Base-by-base conservation (phyloP, 2,329 filamentous ascomycete genomes). In the Uncinocarpus reesii region DNA sequence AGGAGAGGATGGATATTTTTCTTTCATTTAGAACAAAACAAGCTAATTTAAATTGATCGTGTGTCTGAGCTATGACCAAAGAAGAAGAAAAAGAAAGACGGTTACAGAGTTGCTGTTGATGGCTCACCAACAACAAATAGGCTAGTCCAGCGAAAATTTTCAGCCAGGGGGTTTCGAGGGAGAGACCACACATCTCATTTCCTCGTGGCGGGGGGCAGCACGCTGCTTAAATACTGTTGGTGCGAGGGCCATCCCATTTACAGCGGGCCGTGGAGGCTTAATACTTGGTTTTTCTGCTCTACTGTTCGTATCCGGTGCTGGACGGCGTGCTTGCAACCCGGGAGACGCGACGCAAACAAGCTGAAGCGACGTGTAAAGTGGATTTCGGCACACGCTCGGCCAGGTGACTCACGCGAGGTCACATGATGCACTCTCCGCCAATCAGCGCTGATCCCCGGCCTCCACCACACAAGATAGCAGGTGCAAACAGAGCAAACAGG, bases 371-470 rank as follows among this genome's bases (percentile, higher is more conserved):
- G 51, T 47, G 52, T 54, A 54, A 51, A 52, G 42, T 53, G 50
- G 52, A 32, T 49, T 45, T 40, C 7, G 11, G 7, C 5, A 11
- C n/a, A 43, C 32, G 29, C 49, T 24, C 40, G 24, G 28, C 46
- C 50, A 47, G 42, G 53, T 55, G 53, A 52, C 42, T 52, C 52
- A 55, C 53, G 48, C 53, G 53, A 47, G 26, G 28, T 51, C 53
- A 50, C 48, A 47, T 53, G 53, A 7, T 11, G 20, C 2, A n/a
- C 20, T 45, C 2, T 2, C n/a, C 28, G 44, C 44, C 44, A 47
- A 47, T 47, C 24, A 38, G 7, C 1, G 18, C 20, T 5, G 10
- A 11, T 13, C 1, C 18, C 13, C 3, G 11, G 11, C 16, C 34
- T 31, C 34, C 45, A 18, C 7, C 4, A 13, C 6, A 6, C n/a